Evolutionary conservation across 129 eudicot species (phyloP).

Genomic region (Erigeron canadensis): DNA sequence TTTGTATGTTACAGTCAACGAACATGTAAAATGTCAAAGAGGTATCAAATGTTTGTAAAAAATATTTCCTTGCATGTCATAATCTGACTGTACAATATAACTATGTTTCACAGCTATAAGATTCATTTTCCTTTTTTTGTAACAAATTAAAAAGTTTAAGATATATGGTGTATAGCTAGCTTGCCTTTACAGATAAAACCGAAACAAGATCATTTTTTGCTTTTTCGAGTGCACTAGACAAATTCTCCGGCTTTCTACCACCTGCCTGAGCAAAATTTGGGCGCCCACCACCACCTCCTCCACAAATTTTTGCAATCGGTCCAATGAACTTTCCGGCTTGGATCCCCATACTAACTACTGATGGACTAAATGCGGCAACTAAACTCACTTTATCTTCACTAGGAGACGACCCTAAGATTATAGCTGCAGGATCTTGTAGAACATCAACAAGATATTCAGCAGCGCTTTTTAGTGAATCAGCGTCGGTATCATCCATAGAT

Average conservation of each 20-base stretch:
- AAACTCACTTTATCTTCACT: slow-evolving; percentile 83
- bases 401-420: slow-evolving; percentile 78
- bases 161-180: slow-evolving; percentile 27
- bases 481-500: slow-evolving; percentile 82
- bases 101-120: neutral
- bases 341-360: slow-evolving; percentile 77
- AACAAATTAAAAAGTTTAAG: neutral
- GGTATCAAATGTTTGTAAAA: neutral
- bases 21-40: neutral
- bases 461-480: slow-evolving; percentile 80
- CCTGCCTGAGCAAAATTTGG: slow-evolving; percentile 98
- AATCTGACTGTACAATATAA: slow-evolving; percentile 16
- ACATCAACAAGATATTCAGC: slow-evolving; percentile 66
- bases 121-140: neutral
- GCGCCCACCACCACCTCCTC: slow-evolving; percentile 97
- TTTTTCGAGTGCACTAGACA: slow-evolving; percentile 65
- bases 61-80: slow-evolving; percentile 9
- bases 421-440: slow-evolving; percentile 80
- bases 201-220: slow-evolving; percentile 69
- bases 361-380: slow-evolving; percentile 85
- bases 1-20: neutral
- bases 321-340: slow-evolving; percentile 96
- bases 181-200: slow-evolving; percentile 50
- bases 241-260: slow-evolving; percentile 85
- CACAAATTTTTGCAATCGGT: slow-evolving; percentile 87